These are phyloP conservation scores for grape (Vitis vinifera) DNA, from an alignment of 164 flowering plant species.

Conservation along the genomic window ASM3070453v1 NC_081816.1:20893501-20894000, in stretches of 20 bases:
- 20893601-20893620: too few relatives aligned
- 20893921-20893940: constrained; percentile 25
- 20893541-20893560: neutral
- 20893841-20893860: constrained; percentile 31
- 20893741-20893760: too few relatives aligned
- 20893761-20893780: too few relatives aligned
- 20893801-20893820: constrained; percentile 15
- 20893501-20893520: neutral
- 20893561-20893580: too few relatives aligned
- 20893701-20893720: neutral
- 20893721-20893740: neutral
- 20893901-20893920: constrained; percentile 61
- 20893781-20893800: neutral
- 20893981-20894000: constrained; percentile 56
- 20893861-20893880: constrained; percentile 48
- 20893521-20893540: neutral
- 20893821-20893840: constrained; percentile 49
- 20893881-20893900: constrained; percentile 58
- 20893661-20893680: too few relatives aligned
- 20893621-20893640: too few relatives aligned
- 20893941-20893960: constrained; percentile 17
- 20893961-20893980: constrained; percentile 35
- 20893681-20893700: too few relatives aligned
- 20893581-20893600: too few relatives aligned
- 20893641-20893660: too few relatives aligned